phyloP scores from a whole-genome alignment of 805 yeast genomes.

The Cyberlindnera xylosilytica region DNA sequence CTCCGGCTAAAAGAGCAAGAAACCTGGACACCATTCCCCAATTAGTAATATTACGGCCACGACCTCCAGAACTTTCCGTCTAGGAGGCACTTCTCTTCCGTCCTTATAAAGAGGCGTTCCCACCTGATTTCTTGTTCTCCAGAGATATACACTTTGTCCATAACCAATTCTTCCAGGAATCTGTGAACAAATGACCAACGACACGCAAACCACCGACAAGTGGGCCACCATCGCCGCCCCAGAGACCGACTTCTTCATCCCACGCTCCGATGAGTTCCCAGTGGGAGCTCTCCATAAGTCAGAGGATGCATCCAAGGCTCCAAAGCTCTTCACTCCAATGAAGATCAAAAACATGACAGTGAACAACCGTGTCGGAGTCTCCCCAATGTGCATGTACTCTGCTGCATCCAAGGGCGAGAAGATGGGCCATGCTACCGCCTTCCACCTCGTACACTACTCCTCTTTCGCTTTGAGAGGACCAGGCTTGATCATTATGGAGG shows the following conservation, averaged over 20 bases:
- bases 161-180: neutral
- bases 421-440: constrained; percentile 41
- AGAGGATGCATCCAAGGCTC: constrained; percentile 10
- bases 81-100: no score
- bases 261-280: constrained; percentile 11
- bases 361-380: constrained; percentile 51
- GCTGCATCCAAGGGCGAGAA: constrained; percentile 26
- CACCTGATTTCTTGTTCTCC: no score
- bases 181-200: constrained; percentile 1
- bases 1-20: no score
- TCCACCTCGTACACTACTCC: constrained; percentile 49
- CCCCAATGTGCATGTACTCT: constrained; percentile 56
- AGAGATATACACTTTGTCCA: no score
- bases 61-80: no score
- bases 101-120: no score
- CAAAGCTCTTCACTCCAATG: constrained; percentile 22
- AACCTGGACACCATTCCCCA: no score
- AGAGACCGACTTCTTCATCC: constrained; percentile 9
- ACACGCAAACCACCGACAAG: neutral
- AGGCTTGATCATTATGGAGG: constrained; percentile 46
- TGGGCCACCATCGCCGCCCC: constrained; percentile 8
- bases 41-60: no score
- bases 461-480: constrained; percentile 46
- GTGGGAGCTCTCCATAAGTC: constrained; percentile 13
- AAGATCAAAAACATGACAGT: constrained; percentile 25